Evolutionary conservation across 208 protist species (phyloP), one percentile per base, ranked within the genome.

Genomic region (Acanthamoeba lenticulata): DNA sequence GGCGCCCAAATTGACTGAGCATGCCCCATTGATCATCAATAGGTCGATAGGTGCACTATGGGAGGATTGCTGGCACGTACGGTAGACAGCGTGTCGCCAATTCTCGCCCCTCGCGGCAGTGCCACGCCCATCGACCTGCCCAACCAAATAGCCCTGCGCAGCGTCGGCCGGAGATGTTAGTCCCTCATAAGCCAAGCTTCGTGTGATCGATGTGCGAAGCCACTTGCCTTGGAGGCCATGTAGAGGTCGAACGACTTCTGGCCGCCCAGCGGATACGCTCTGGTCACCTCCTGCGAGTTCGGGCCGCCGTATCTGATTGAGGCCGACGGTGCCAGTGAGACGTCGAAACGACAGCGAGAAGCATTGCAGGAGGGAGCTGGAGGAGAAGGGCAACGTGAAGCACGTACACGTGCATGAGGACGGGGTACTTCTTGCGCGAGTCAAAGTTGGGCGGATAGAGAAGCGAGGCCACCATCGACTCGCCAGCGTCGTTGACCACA

Each of bases 401-500:
- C 29, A 34, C 60, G 65, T 77, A 86, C 45, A 86, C 77, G 27
- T 29, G 38, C 44, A 86, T 47, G 44, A 86, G 45, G 17, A 86
- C 45, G n/a, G 77, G 77, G 77, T 86, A 86, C 34, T 47, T 57
- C 77, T 86, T 86, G 77, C 1, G 7, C 77, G 0, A 13, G 29
- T 86, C 15, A 24, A 86, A 86, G 45, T 86, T 86, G 38, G 77
- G 77, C 11, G 77, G 77, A 32, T 60, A 57, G 44, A 86, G 45
- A 13, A 60, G 77, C 77, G 44, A 86, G 3, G 77, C 77, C 24
- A 24, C 19, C 77, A 86, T 86, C n/a, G 15, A 5, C 24, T 77
- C 34, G 34, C 65, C 65, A 4, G 65, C 65, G 34, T 24, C 65
- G 36, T 77, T 77, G 65, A 32, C 17, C 4, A 77, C 40, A n/a